Base-by-base conservation (phyloP, 129 eudicot genomes). In the Tagetes patula region DNA sequence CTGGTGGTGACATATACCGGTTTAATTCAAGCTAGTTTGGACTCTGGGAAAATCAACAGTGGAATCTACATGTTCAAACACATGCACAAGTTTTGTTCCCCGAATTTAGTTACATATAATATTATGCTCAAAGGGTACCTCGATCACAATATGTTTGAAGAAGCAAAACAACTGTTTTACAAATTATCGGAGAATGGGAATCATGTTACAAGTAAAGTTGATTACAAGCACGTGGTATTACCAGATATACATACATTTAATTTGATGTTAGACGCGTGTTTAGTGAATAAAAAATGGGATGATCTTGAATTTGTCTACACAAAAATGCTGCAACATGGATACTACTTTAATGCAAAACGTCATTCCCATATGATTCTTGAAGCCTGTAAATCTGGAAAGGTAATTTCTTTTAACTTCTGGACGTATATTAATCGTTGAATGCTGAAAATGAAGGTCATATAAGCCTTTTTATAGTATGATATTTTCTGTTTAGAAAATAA, bases 1-100 rank as follows among this genome's bases (percentile, higher is more conserved):
- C 82, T 94, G 31, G 97, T 94, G 75, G 93, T 90, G 75, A 94
- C 96, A 10, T 94, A 87, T 75, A 94, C 97, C 3, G 98, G 98
- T 38, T 85, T 94, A 31, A 83, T 94, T 75, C 96, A 94, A 85
- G 86, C 98, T 45, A 82, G 97, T 78, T 74, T 90, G 50, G 87
- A 84, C 40, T 55, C 86, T 2, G 93, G 90, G 45, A 49, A 84
- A 54, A 76, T 87, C 41, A 64, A 90, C 63, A 77, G 84, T 77
- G 98, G 81, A 54, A 78, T 79, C 33, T 82, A 77, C 79, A 85
- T 94, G 75, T 94, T 84, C 77, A 80, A 88, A 38, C 88, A 90
- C 39, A 94, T 94, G 98, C 84, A 75, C 82, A 90, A 86, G 50
- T 86, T 84, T 76, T 88, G 96, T 71, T 84, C 89, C 30, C 98